A percentile compares a stretch with the other conserved stretches of the same genome.
These are phyloP conservation scores for Aspergillus bombycis DNA, from an alignment of 2,329 filamentous ascomycete species.

Conservation along the genomic window DNA sequence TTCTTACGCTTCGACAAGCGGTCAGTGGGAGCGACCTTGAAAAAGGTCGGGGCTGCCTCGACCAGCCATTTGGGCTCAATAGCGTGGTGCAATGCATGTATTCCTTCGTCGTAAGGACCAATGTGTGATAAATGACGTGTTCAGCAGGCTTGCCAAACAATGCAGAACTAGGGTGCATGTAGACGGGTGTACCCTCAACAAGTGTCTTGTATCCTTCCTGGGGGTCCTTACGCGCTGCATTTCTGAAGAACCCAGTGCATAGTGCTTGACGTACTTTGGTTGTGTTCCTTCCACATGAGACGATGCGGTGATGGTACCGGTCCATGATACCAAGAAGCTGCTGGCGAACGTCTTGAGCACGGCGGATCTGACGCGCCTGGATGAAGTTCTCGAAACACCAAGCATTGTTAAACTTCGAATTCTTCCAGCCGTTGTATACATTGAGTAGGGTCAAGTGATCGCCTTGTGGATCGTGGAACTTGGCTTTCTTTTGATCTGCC, in stretches of 20 bases:
- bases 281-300: constrained; percentile 86
- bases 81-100: constrained; percentile 94
- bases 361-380: constrained; percentile 83
- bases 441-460: constrained; percentile 95
- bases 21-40: constrained; percentile 92
- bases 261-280: constrained; percentile 84
- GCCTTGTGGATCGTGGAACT: constrained; percentile 93
- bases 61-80: constrained; percentile 96
- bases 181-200: constrained; percentile 91
- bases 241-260: constrained; percentile 94
- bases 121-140: constrained; percentile 85
- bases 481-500: constrained; percentile 95
- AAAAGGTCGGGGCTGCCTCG: constrained; percentile 97
- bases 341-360: constrained; percentile 88
- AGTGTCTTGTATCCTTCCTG: constrained; percentile 98
- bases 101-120: constrained; percentile 70
- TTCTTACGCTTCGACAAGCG: constrained; percentile 86
- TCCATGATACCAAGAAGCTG: constrained; percentile 94
- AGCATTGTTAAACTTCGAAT: constrained; percentile 75
- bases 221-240: constrained; percentile 90
- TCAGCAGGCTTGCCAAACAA: constrained; percentile 95
- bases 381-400: constrained; percentile 99
- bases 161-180: constrained; percentile 87
- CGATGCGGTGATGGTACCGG: constrained; percentile 78
- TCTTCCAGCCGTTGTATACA: constrained; percentile 97